Conservation (phyloP, 306 rosid genomes). For the Begonia peltatifolia region DNA sequence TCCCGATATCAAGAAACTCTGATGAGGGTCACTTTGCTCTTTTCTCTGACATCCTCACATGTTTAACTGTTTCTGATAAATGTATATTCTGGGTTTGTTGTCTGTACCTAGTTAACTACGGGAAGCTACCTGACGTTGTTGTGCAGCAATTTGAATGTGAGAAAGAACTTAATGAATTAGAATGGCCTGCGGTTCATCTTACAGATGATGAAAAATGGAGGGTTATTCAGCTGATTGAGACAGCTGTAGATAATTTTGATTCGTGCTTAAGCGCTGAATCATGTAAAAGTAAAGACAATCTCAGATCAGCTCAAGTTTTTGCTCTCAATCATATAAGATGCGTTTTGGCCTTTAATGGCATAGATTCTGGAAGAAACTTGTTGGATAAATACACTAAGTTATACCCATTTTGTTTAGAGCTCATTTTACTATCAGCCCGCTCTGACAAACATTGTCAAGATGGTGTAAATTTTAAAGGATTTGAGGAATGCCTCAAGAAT, state of each 20-base stretch:
- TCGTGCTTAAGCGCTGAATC: constrained; percentile 35
- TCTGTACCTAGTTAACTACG: constrained; percentile 85
- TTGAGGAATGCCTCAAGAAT: constrained; percentile 52
- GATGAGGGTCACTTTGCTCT: constrained; percentile 28
- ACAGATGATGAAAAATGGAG: constrained; percentile 47
- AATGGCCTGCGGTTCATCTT: constrained; percentile 51
- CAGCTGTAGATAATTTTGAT: constrained; percentile 41
- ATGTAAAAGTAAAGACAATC: constrained; percentile 27
- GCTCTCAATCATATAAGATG: constrained; percentile 72
- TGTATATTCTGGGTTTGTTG: constrained; percentile 89
- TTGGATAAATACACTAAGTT: constrained; percentile 49
- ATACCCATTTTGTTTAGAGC: constrained; percentile 70
- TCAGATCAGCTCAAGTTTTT: constrained; percentile 47
- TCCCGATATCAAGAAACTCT: constrained; percentile 21
- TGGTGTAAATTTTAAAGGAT: constrained; percentile 31
- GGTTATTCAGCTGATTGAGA: constrained; percentile 50
- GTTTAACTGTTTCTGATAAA: constrained; percentile 70
- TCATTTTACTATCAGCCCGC: constrained; percentile 41
- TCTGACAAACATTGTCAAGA: constrained; percentile 22
- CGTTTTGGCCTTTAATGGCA: constrained; percentile 48
- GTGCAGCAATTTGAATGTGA: constrained; percentile 71
- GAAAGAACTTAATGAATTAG: constrained; percentile 59
- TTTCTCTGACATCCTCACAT: constrained; percentile 48
- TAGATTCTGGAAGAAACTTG: constrained; percentile 33
- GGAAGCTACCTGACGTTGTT: constrained; percentile 72